A percentile compares a stretch with the other conserved stretches of the same genome.
Conservation (phyloP, 768 basidiomycete genomes). For the Calvatia gigantea region DNA sequence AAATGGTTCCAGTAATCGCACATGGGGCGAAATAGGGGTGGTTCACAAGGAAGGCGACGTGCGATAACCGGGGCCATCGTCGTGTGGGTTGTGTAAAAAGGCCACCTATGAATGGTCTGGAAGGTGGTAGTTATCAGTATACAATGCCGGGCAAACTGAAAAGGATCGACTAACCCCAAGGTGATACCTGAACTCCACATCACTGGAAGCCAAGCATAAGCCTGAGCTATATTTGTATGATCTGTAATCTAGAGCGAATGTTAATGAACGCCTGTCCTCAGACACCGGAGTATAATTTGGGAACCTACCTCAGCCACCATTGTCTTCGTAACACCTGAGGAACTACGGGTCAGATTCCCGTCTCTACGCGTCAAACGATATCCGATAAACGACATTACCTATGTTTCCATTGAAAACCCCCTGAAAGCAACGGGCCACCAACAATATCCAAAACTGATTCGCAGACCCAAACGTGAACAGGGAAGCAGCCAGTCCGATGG, state of each 20-base stretch:
- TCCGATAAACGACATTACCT: slow-evolving; percentile 14
- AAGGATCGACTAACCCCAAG: slow-evolving; percentile 13
- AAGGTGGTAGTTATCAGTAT: background rate
- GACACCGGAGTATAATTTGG: background rate
- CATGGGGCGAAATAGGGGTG: slow-evolving; percentile 38
- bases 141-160: background rate
- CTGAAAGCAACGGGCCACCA: slow-evolving; percentile 22
- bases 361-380: no score
- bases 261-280: background rate
- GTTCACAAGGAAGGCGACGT: slow-evolving; percentile 20
- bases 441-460: slow-evolving; percentile 24
- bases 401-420: slow-evolving; percentile 32
- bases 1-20: slow-evolving; percentile 20
- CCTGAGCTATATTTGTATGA: slow-evolving; percentile 24
- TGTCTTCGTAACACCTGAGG: slow-evolving; percentile 33
- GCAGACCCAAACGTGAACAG: slow-evolving; percentile 32
- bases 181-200: slow-evolving; percentile 24
- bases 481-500: slow-evolving; percentile 26
- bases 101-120: slow-evolving; percentile 30
- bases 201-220: slow-evolving; percentile 20
- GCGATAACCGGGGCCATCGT: slow-evolving; percentile 24
- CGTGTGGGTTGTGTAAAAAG: slow-evolving; percentile 26
- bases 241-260: slow-evolving; percentile 23
- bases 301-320: slow-evolving; percentile 31
- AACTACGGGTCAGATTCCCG: background rate